These are phyloP conservation scores for Chenopodium suecicum DNA, from an alignment of 148 eudicot genomes.

Conservation along the genomic window DNA sequence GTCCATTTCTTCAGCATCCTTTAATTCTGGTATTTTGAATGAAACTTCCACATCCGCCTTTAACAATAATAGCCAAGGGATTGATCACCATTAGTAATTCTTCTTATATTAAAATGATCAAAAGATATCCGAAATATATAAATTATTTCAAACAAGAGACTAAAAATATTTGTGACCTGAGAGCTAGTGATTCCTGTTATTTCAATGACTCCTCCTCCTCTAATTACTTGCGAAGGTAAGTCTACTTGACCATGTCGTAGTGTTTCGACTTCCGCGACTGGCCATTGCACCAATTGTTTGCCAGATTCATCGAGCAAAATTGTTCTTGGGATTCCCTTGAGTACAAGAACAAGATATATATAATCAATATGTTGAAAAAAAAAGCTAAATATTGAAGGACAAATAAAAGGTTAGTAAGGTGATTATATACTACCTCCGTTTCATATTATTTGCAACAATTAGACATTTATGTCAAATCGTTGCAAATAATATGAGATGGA, in stretches of 20 bases:
- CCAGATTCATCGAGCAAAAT: constrained; percentile 42
- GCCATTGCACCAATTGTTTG: constrained; percentile 54
- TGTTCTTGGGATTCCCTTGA: constrained; percentile 53
- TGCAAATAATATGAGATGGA: no score
- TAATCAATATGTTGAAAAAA: no score
- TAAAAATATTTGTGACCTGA: constrained; percentile 28
- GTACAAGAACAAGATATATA: background rate
- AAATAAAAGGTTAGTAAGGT: no score
- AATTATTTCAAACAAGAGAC: no score
- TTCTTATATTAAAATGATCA: no score
- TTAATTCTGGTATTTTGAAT: constrained; percentile 31
- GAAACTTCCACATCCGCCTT: constrained; percentile 57
- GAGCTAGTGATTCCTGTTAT: constrained; percentile 38
- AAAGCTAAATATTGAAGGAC: no score
- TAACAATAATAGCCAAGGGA: background rate
- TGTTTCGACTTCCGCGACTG: constrained; percentile 45
- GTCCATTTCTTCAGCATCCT: constrained; percentile 32
- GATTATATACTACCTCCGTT: no score
- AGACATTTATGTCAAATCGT: no score
- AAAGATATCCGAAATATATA: no score
- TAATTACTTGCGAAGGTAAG: constrained; percentile 23
- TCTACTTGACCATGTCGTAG: constrained; percentile 27
- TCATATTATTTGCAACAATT: no score
- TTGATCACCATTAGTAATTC: no score
- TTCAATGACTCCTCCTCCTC: constrained; percentile 30